Percentiles rank a stretch among this genome's conserved stretches.
Evolutionary conservation across 2,329 filamentous ascomycete species (phyloP).

Genomic region (Dothideomycetes sp.): DNA sequence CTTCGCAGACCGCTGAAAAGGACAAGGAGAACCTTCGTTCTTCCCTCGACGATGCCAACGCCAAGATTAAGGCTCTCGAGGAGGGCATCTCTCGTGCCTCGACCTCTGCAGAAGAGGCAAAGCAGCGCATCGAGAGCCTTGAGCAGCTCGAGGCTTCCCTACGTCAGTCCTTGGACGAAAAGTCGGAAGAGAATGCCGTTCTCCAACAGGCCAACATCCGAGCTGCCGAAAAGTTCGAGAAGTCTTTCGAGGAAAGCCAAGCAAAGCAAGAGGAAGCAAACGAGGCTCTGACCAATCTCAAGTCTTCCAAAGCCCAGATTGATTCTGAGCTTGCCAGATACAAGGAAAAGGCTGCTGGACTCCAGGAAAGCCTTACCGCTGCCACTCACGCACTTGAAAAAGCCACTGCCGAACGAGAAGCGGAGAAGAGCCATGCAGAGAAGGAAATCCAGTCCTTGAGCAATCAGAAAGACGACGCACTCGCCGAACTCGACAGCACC

Average conservation of each 20-base stretch:
- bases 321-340: slow-evolving; percentile 6
- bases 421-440: background rate
- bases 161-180: background rate
- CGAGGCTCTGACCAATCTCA: slow-evolving; percentile 4
- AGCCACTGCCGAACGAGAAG: slow-evolving; percentile 9
- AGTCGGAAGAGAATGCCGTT: background rate
- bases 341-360: slow-evolving; percentile 8
- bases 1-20: background rate
- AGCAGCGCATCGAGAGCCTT: slow-evolving; percentile 6
- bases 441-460: slow-evolving; percentile 10
- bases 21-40: slow-evolving; percentile 1
- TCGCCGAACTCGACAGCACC: slow-evolving; percentile 10
- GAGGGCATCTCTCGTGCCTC: slow-evolving; percentile 1
- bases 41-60: slow-evolving; percentile 5
- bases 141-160: background rate
- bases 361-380: slow-evolving; percentile 17
- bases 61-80: slow-evolving; percentile 10
- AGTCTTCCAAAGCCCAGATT: slow-evolving; percentile 4
- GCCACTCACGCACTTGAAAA: slow-evolving; percentile 9
- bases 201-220: slow-evolving; percentile 9
- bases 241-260: slow-evolving; percentile 5
- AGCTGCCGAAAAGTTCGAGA: slow-evolving; percentile 5
- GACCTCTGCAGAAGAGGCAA: slow-evolving; percentile 4
- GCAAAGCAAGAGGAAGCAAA: slow-evolving; percentile 4
- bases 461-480: background rate